phyloP scores from a whole-genome alignment of 2,329 filamentous ascomycete species.

The Xylariaceae sp. region DNA sequence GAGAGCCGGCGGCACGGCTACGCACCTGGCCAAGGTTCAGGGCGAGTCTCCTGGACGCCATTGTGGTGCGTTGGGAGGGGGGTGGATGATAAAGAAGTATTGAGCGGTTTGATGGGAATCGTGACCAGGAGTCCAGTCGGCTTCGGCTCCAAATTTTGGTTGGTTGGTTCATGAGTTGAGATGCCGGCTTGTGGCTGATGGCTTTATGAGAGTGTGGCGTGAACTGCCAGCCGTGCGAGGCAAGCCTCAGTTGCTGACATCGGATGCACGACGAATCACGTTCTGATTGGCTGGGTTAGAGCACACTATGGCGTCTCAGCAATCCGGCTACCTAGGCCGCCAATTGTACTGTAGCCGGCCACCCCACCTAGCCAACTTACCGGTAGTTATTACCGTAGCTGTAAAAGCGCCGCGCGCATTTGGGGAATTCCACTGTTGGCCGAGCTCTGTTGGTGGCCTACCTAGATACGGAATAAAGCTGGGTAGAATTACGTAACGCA shows the following conservation, averaged over 20 bases:
- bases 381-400: too few relatives aligned
- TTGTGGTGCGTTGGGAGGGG: slow-evolving; percentile 47
- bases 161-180: slow-evolving; percentile 27
- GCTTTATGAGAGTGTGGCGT: slow-evolving; percentile 12
- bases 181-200: slow-evolving; percentile 18
- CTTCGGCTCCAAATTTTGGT: slow-evolving; percentile 31
- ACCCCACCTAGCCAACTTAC: too few relatives aligned
- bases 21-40: slow-evolving; percentile 90
- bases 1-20: slow-evolving; percentile 77
- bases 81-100: slow-evolving; percentile 39
- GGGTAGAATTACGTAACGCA: too few relatives aligned
- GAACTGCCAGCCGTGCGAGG: slow-evolving; percentile 1
- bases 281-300: slow-evolving; percentile 25
- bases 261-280: too few relatives aligned
- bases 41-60: slow-evolving; percentile 97
- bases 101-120: slow-evolving; percentile 53
- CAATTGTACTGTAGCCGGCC: too few relatives aligned
- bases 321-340: too few relatives aligned
- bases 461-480: too few relatives aligned
- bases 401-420: too few relatives aligned
- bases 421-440: too few relatives aligned
- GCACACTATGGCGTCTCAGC: too few relatives aligned
- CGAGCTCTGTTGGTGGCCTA: too few relatives aligned
- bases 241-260: slow-evolving; percentile 13
- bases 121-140: slow-evolving; percentile 30